Evolutionary conservation across 148 eudicot species (phyloP), one percentile per base, ranked within the genome.

Genomic region (Rhododendron simsii): DNA sequence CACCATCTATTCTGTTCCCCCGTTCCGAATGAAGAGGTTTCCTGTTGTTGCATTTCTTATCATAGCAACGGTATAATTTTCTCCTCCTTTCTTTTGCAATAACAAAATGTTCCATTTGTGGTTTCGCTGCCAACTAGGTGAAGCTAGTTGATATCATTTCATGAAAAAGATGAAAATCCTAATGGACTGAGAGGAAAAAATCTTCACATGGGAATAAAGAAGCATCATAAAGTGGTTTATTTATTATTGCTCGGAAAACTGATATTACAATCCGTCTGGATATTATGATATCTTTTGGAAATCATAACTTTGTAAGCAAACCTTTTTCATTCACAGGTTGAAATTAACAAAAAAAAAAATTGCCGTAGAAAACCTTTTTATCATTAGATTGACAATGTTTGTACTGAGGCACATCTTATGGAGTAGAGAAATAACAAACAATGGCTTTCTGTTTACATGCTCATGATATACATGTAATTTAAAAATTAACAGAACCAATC

Each of bases 1-100:
- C 86, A 96, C 99, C 85, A 95, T 96, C 81, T 96, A 96, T 91
- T 96, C 99, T 33, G 99, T 96, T 86, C 99, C 99, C 82, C 99
- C 99, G 41, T 92, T 96, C 89, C 92, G 99, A 87, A 87, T 96
- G 96, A 96, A 96, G 94, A 91, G 95, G 89, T 95, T 88, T 93
- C 95, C 99, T 69, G 93, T 96, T 76, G 90, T 95, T 84, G 99
- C 99, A 83, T 96, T 96, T 90, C 98, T 96, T 83, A 96, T 95
- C 78, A 95, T 96, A 87, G 98, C 98, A 67, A 96, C 95, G 88
- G 99, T 96, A 95, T 81, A 85, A 8, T 71, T 81, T 82, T 67
- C 41, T 30, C 39, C 76, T 71, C 76, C 33, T 26, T 71, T 71
- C 18, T 30, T 71, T 71, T 71, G 41, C 41, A 3, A 30, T 69